Conservation (phyloP, 257 asterid species). For the Leptodermis oblonga region DNA sequence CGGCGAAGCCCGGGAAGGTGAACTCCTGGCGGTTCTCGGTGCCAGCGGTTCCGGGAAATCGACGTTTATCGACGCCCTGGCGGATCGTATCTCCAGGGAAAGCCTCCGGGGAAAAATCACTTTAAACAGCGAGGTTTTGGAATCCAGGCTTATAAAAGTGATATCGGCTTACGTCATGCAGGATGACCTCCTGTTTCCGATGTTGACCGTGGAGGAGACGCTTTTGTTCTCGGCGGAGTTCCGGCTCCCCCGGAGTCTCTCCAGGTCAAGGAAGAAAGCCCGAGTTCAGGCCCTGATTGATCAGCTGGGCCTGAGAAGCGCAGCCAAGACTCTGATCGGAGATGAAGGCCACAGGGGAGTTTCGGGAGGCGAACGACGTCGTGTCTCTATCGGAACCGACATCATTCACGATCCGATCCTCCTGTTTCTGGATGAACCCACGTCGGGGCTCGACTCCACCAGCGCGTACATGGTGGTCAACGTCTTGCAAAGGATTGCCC, state of each 20-base stretch:
- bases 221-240: slow-evolving; percentile 45
- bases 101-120: slow-evolving; percentile 32
- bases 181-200: slow-evolving; percentile 43
- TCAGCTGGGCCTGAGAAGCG: slow-evolving; percentile 33
- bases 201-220: slow-evolving; percentile 46
- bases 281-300: slow-evolving; percentile 36
- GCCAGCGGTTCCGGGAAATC: slow-evolving; percentile 50
- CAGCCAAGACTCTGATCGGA: slow-evolving; percentile 44
- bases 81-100: slow-evolving; percentile 30
- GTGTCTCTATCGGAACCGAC: slow-evolving; percentile 43
- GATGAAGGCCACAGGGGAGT: slow-evolving; percentile 47
- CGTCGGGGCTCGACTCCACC: slow-evolving; percentile 70
- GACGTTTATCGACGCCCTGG: slow-evolving; percentile 39
- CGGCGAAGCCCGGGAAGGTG: slow-evolving; percentile 43
- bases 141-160: slow-evolving; percentile 34
- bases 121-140: slow-evolving; percentile 31
- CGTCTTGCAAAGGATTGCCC: slow-evolving; percentile 46
- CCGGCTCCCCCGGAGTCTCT: slow-evolving; percentile 30
- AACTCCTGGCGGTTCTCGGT: slow-evolving; percentile 39
- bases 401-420: slow-evolving; percentile 43
- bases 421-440: slow-evolving; percentile 64
- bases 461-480: slow-evolving; percentile 59
- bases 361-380: slow-evolving; percentile 44
- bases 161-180: slow-evolving; percentile 47
- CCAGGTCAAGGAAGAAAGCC: slow-evolving; percentile 29